Evolutionary conservation across 495 filamentous ascomycete genomes (phyloP).

Genomic region (Penicillium chermesinum): DNA sequence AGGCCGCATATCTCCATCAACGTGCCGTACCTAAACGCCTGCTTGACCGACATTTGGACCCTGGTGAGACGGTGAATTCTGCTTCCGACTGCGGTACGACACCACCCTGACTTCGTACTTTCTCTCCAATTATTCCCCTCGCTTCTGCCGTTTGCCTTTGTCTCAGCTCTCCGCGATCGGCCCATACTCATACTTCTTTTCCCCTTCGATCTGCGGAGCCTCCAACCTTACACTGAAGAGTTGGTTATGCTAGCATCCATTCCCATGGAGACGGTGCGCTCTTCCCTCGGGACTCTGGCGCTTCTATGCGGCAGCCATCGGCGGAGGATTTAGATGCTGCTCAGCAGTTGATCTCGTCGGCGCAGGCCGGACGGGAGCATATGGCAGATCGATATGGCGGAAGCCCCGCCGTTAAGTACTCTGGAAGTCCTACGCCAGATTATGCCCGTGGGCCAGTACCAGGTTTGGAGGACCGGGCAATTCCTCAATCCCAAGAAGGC

Average conservation of each 20-base stretch:
- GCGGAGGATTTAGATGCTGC: constrained; percentile 45
- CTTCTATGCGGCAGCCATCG: constrained; percentile 37
- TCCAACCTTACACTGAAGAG: constrained; percentile 1
- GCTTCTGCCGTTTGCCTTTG: constrained; percentile 16
- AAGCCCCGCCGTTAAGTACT: constrained; percentile 11
- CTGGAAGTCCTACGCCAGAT: constrained; percentile 9
- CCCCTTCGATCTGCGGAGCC: background rate
- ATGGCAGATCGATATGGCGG: constrained; percentile 26
- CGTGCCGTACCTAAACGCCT: constrained; percentile 11
- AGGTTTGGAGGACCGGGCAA: constrained; percentile 5
- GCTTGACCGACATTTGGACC: constrained; percentile 43
- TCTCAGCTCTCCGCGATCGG: constrained; percentile 6
- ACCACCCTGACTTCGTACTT: constrained; percentile 20
- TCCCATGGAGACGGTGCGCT: constrained; percentile 39
- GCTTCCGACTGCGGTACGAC: constrained; percentile 36
- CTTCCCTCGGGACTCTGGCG: constrained; percentile 29
- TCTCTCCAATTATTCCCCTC: constrained; percentile 13
- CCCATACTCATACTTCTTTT: constrained; percentile 1
- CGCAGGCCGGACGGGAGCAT: constrained; percentile 41
- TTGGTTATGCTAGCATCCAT: constrained; percentile 40
- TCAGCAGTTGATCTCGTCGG: constrained; percentile 44
- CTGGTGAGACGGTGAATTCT: constrained; percentile 34
- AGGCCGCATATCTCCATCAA: background rate
- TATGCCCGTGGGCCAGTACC: constrained; percentile 6
- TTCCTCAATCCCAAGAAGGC: constrained; percentile 13